These are phyloP conservation scores for Kalanchoe fedtschenkoi DNA, from an alignment of 164 flowering plant species.

Conservation along the genomic window DNA sequence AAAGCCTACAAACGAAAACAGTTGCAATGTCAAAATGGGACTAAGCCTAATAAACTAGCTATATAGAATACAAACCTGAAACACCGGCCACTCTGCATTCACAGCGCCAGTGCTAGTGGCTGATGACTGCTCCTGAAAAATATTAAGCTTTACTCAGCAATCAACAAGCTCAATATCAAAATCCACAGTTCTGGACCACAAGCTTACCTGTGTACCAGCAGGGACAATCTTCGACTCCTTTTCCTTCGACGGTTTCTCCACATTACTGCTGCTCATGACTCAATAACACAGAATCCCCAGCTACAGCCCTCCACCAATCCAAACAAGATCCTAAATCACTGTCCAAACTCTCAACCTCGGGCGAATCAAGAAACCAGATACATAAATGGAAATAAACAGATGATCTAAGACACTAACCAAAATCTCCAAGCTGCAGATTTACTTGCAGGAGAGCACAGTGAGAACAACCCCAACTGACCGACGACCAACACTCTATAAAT, in stretches of 20 bases:
- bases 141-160: not conserved
- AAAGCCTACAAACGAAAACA: constrained; percentile 47
- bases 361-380: not conserved
- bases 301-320: not conserved
- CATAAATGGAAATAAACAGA: not conserved
- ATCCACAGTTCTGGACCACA: not conserved
- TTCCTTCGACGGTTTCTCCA: constrained; percentile 50
- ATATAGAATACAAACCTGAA: constrained; percentile 66
- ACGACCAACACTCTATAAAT: not conserved
- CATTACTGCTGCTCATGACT: constrained; percentile 64
- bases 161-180: not conserved
- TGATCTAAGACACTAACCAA: not conserved
- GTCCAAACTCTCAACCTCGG: not conserved
- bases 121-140: constrained; percentile 56
- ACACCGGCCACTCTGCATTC: constrained; percentile 83
- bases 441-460: not conserved
- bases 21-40: not conserved
- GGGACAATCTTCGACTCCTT: constrained; percentile 44
- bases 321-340: not conserved
- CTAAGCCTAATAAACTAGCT: not conserved
- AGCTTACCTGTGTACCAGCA: constrained; percentile 41
- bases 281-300: constrained; percentile 11
- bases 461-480: no score
- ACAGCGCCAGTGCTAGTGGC: constrained; percentile 39
- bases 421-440: not conserved